Conservation (phyloP, 2,329 filamentous ascomycete species). For the Colletotrichum plurivorum region DNA sequence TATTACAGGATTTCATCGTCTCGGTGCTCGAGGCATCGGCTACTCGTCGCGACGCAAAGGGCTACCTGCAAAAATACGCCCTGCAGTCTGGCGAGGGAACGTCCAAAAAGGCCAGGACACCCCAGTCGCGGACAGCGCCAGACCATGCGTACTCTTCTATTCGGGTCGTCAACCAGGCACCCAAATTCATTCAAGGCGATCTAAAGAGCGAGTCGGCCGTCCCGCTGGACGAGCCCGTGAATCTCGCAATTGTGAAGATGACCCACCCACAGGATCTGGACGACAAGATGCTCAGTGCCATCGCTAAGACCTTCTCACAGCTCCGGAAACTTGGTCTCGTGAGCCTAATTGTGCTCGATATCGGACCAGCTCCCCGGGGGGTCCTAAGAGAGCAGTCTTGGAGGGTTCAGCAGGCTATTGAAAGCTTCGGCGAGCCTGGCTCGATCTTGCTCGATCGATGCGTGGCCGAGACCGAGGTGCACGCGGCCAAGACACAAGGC, state of each 20-base stretch:
- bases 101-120: conserved; percentile 13
- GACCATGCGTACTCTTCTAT: conserved; percentile 43
- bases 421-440: conserved; percentile 76
- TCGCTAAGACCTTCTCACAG: conserved; percentile 88
- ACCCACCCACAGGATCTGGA: conserved; percentile 80
- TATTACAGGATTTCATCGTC: conserved; percentile 81
- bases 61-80: conserved; percentile 89
- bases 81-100: conserved; percentile 33
- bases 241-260: conserved; percentile 90
- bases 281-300: conserved; percentile 77
- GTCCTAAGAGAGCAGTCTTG: conserved; percentile 75
- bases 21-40: conserved; percentile 90
- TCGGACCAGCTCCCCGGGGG: conserved; percentile 59
- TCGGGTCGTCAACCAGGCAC: conserved; percentile 48
- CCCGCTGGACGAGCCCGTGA: conserved; percentile 52
- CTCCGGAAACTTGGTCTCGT: conserved; percentile 85
- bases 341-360: conserved; percentile 88
- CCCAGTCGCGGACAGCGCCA: conserved; percentile 4
- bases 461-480: conserved; percentile 21
- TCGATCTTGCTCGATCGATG: conserved; percentile 70
- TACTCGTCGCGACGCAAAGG: conserved; percentile 92
- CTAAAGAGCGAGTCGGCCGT: conserved; percentile 13
- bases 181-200: conserved; percentile 55
- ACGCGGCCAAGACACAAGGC: conserved; percentile 16
- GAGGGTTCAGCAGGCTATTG: conserved; percentile 82